Percentiles rank a stretch among this genome's conserved stretches.
phyloP scores from a whole-genome alignment of 768 basidiomycete species.

The Tephrocybe rancida region DNA sequence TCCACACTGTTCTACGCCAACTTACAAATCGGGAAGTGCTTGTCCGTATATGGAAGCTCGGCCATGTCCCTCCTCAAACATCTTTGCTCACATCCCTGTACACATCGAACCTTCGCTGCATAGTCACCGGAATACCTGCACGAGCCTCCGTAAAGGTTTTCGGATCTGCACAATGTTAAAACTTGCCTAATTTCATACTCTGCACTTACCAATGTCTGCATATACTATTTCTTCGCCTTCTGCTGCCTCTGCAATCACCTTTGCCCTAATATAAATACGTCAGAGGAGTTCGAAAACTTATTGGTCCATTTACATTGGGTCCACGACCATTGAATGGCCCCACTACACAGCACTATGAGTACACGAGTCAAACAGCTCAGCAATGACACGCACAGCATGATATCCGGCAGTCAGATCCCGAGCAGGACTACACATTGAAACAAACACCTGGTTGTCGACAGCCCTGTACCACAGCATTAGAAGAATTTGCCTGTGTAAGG shows the following conservation, averaged over 20 bases:
- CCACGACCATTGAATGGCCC: conserved; percentile 91
- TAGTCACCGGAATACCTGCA: conserved; percentile 88
- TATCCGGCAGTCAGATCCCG: conserved; percentile 81
- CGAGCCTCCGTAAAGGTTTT: conserved; percentile 65
- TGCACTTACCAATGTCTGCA: conserved; percentile 74
- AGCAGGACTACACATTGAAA: conserved; percentile 96
- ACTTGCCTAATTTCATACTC: not conserved
- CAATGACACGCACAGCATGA: conserved; percentile 68
- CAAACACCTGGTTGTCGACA: conserved; percentile 95
- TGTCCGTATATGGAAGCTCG: not conserved
- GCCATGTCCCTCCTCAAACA: too few species aligned
- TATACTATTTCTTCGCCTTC: conserved; percentile 82
- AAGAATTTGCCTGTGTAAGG: not conserved
- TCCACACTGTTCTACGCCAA: conserved; percentile 40
- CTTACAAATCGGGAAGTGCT: conserved; percentile 39
- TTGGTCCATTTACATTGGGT: conserved; percentile 68
- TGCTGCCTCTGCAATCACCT: conserved; percentile 70
- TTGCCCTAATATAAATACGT: conserved; percentile 55
- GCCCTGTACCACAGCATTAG: conserved; percentile 56
- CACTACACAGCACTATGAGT: conserved; percentile 48
- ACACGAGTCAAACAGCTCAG: not conserved
- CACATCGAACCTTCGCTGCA: conserved; percentile 90
- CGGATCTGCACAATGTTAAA: conserved; percentile 37
- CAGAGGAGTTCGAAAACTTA: not conserved
- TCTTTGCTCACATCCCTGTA: conserved; percentile 70